These are phyloP conservation scores for Sicyos baderoa DNA, from an alignment of 306 rosid genomes.

Conservation along the genomic window DNA sequence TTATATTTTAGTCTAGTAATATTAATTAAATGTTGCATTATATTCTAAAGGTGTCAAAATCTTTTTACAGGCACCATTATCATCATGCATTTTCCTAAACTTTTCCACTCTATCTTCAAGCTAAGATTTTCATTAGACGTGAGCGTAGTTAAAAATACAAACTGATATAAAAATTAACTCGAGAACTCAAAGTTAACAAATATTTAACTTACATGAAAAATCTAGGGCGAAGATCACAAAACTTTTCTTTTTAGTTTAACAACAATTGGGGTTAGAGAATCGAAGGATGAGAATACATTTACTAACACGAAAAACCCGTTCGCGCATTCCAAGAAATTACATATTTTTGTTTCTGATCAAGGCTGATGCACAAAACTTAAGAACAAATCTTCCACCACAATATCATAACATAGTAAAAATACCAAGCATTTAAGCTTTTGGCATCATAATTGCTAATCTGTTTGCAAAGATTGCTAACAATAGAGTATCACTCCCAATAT, in stretches of 20 bases:
- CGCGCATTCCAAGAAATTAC: neutral
- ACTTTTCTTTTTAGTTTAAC: neutral
- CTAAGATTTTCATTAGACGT: neutral
- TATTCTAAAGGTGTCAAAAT: neutral
- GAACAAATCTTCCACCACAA: conserved; percentile 5
- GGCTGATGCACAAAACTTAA: neutral
- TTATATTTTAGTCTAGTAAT: too few relatives aligned
- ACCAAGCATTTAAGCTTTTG: neutral
- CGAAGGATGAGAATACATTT: neutral
- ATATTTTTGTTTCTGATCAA: neutral
- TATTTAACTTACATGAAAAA: neutral
- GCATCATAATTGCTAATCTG: neutral
- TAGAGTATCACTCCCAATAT: neutral
- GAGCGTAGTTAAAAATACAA: neutral
- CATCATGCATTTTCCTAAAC: neutral
- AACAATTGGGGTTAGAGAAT: too few relatives aligned
- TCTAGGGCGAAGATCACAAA: neutral
- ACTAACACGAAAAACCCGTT: neutral
- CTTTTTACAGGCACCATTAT: too few relatives aligned
- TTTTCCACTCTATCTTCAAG: neutral
- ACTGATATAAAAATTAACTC: neutral
- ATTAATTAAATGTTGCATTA: too few relatives aligned
- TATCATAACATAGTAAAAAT: neutral
- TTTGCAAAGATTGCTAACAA: neutral
- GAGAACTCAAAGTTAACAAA: neutral